Conservation (phyloP, 2,329 filamentous ascomycete species). For the Fragosphaeria purpurea region DNA sequence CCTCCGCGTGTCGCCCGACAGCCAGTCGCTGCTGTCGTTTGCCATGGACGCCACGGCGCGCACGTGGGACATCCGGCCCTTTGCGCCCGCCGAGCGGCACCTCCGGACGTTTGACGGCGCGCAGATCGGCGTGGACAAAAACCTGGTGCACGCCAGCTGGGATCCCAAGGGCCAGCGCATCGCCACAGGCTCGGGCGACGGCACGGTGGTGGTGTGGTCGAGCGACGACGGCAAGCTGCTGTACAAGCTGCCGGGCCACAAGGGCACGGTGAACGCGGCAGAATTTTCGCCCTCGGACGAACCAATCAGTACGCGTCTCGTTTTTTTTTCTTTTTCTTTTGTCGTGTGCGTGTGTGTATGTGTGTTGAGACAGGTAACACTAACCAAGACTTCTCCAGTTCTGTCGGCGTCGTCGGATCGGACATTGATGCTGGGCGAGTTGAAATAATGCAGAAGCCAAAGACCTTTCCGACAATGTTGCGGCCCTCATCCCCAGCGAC, state of each 20-base stretch:
- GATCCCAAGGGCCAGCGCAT: conserved; percentile 77
- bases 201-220: conserved; percentile 87
- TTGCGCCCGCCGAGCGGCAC: conserved; percentile 77
- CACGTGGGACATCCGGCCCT: conserved; percentile 94
- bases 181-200: conserved; percentile 80
- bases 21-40: conserved; percentile 81
- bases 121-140: conserved; percentile 77
- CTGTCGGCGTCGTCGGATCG: conserved; percentile 85
- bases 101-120: conserved; percentile 91
- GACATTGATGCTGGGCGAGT: conserved; percentile 72
- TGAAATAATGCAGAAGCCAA: conserved; percentile 42
- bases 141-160: conserved; percentile 85
- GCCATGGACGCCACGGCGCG: conserved; percentile 88
- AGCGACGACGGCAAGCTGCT: conserved; percentile 77
- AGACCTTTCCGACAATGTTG: too few species aligned
- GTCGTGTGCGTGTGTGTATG: too few species aligned
- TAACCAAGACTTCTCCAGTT: conserved; percentile 40
- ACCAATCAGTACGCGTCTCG: conserved; percentile 64
- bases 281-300: conserved; percentile 79
- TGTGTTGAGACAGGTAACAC: too few species aligned
- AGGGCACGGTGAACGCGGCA: conserved; percentile 89
- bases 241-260: conserved; percentile 92
- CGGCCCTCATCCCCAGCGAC: too few species aligned
- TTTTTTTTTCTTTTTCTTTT: background rate
- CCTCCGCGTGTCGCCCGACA: conserved; percentile 83